These are phyloP conservation scores for Fistulifera solaris DNA, from an alignment of 108 stramenopile genomes.

Conservation along the genomic window DNA sequence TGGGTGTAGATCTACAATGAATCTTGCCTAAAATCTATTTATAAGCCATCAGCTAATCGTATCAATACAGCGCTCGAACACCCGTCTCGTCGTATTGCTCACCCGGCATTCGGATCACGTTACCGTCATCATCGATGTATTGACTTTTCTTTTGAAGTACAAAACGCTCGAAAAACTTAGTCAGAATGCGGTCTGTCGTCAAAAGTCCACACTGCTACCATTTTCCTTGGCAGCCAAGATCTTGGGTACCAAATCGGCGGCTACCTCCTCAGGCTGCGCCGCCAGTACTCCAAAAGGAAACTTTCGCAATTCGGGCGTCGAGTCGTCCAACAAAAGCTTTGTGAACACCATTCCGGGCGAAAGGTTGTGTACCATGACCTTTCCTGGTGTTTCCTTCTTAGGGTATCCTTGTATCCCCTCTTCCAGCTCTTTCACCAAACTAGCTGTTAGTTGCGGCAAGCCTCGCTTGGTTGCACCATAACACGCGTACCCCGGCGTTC, in stretches of 20 bases:
- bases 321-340: slow-evolving; percentile 80
- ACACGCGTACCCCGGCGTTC: slow-evolving; percentile 87
- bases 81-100: slow-evolving; percentile 79
- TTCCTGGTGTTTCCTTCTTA: slow-evolving; percentile 62
- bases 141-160: slow-evolving; percentile 81
- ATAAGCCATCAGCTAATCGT: neutral
- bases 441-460: slow-evolving; percentile 79
- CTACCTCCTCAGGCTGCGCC: slow-evolving; percentile 87
- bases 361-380: slow-evolving; percentile 74
- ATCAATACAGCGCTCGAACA: slow-evolving; percentile 74
- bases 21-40: too few species aligned
- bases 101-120: slow-evolving; percentile 79
- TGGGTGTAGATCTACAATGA: too few species aligned
- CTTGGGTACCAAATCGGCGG: slow-evolving; percentile 84
- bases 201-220: slow-evolving; percentile 81
- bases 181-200: slow-evolving; percentile 79
- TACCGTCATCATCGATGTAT: slow-evolving; percentile 90
- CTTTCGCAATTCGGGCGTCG: slow-evolving; percentile 85
- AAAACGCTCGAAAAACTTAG: slow-evolving; percentile 84
- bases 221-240: slow-evolving; percentile 60
- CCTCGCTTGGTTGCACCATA: slow-evolving; percentile 91
- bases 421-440: slow-evolving; percentile 76
- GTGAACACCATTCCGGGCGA: slow-evolving; percentile 93
- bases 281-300: slow-evolving; percentile 89
- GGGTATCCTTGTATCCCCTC: slow-evolving; percentile 85